phyloP scores from a whole-genome alignment of 192 early-diverging fungal genomes.

The Coemansia furcata region DNA sequence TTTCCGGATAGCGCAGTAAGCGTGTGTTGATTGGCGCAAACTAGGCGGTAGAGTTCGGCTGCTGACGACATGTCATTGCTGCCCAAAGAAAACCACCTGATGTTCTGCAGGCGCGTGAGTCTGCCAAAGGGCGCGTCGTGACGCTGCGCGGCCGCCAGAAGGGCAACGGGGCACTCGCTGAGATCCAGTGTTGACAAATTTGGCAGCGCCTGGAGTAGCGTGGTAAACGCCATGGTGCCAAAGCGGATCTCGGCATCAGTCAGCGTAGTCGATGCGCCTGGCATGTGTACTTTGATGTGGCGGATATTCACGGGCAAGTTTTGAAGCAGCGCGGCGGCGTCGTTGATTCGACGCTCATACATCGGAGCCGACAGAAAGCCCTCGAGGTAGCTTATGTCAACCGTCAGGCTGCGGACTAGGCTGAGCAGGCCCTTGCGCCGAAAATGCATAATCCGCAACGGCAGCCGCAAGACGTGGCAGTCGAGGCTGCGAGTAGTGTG shows the following conservation, averaged over 20 bases:
- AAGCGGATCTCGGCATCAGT: constrained; percentile 35
- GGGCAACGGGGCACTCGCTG: constrained; percentile 36
- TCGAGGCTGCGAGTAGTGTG: constrained; percentile 41
- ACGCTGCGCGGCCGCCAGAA: constrained; percentile 11
- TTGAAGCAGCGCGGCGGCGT: constrained; percentile 18
- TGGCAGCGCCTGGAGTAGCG: constrained; percentile 28
- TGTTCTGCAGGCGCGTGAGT: constrained; percentile 18
- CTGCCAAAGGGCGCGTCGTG: constrained; percentile 1
- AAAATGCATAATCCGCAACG: constrained; percentile 42
- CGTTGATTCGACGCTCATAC: constrained; percentile 42
- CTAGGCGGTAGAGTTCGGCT: constrained; percentile 19
- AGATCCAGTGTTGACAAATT: constrained; percentile 33
- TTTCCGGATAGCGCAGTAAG: constrained; percentile 26
- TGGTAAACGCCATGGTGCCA: constrained; percentile 27
- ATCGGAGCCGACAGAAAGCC: constrained; percentile 39
- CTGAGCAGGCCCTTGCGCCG: constrained; percentile 34
- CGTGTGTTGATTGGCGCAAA: constrained; percentile 23
- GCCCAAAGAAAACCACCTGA: constrained; percentile 46
- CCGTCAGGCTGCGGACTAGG: constrained; percentile 31
- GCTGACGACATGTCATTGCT: constrained; percentile 52
- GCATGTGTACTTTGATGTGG: constrained; percentile 37
- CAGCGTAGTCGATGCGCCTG: constrained; percentile 20
- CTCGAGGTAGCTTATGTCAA: constrained; percentile 44
- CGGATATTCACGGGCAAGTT: constrained; percentile 19
- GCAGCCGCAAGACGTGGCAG: constrained; percentile 40